These are phyloP conservation scores for Neurospora terricola DNA, from an alignment of 495 filamentous ascomycete species.

Conservation along the genomic window DNA sequence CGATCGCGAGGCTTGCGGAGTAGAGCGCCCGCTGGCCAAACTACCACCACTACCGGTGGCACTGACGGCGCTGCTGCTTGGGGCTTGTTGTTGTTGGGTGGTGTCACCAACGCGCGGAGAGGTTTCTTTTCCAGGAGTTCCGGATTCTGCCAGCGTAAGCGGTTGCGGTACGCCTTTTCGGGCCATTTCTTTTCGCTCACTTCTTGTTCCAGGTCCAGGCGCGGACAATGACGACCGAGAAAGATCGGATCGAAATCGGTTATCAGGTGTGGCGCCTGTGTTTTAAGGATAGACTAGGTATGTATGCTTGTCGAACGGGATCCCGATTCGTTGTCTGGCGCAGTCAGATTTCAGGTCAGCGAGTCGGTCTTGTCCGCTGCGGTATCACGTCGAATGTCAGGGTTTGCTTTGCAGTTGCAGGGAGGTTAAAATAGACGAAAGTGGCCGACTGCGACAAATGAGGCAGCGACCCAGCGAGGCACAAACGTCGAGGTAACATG, in stretches of 20 bases:
- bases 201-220: conserved; percentile 6
- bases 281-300: background rate
- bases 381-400: conserved; percentile 22
- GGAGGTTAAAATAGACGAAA: conserved; percentile 26
- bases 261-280: background rate
- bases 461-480: conserved; percentile 18
- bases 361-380: conserved; percentile 24
- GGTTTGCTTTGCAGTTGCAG: conserved; percentile 13
- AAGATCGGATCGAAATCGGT: background rate
- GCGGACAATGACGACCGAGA: background rate
- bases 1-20: conserved; percentile 31
- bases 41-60: background rate
- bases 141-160: conserved; percentile 34
- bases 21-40: conserved; percentile 6
- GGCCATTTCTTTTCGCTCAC: conserved; percentile 31
- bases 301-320: background rate
- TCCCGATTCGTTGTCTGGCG: background rate
- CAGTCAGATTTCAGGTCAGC: conserved; percentile 5
- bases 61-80: background rate
- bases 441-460: conserved; percentile 31
- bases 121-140: conserved; percentile 22
- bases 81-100: conserved; percentile 11
- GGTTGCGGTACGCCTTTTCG: conserved; percentile 45
- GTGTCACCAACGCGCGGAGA: conserved; percentile 24
- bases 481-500: conserved; percentile 10